Base-by-base conservation (phyloP, 2,329 filamentous ascomycete species). In the Elsinoe perseae region DNA sequence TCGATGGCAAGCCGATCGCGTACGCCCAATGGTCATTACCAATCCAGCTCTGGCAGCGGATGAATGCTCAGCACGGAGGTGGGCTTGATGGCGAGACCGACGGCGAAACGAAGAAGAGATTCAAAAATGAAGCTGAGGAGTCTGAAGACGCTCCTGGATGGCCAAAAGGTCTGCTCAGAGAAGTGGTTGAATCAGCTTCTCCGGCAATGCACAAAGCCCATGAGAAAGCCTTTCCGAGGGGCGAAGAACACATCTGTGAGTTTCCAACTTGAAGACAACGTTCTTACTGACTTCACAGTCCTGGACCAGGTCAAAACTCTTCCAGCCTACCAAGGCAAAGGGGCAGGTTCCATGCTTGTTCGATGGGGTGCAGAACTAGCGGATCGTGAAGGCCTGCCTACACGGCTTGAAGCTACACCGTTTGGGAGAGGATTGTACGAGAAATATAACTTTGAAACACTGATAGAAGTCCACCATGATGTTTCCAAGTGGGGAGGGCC, bases 251-350 rank as follows among this genome's bases (percentile, higher is more conserved):
- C 28, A 52, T 52, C n/a, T 52, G 48, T 52, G 28, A 14, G 48
- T 52, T 16, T 2, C n/a, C 14, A 5, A 32, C 16, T 3, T 23
- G 3, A 4, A 4, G 14, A 20, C 18, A 9, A 43, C 36, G 12
- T 42, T 18, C 54, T 56, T 9, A 56, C 43, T n/a, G 16, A 28
- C 3, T 38, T 3, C 10, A n/a, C 50, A 65, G 65, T 63, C 23
- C 61, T 67, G 7, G 30, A 54, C 10, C 61, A 67, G 21, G 60
- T 70, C 20, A 58, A 61, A 8, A 74, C 71, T 20, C 65, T 69
- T 58, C 72, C 72, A 0, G 61, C 68, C 2, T 66, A 74, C n/a
- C 70, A 71, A 27, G 61, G 67, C 0, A 67, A 69, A 10, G 73
- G 73, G 1, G 73, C 72, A 4, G 73, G 64, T 2, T 65, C 50